Base-by-base conservation (phyloP, 148 eudicot genomes). In the Heliosperma pusillum region DNA sequence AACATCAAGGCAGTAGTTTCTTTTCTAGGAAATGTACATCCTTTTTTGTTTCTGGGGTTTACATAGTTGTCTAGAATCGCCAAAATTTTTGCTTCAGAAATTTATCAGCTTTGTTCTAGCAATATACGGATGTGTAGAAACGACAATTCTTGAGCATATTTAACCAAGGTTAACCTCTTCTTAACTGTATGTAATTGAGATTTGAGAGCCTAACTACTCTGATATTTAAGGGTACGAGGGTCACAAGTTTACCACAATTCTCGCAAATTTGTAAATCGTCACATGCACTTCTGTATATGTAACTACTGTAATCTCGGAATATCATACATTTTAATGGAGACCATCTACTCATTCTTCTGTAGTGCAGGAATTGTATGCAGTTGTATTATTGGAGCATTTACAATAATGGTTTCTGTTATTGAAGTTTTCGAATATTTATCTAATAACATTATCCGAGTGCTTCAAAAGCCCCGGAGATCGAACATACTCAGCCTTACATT, bases 111-210 rank as follows among this genome's bases (percentile, higher is more conserved):
- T 66, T 60, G 40, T 69, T 59, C 63, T 21, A 13, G 22, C 33
- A 21, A n/a, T 70, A 33, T 45, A 77, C 74, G 71, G 68, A 47
- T 47, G 73, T 69, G 78, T 44, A 69, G 74, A 72, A 24, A 36
- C 25, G 29, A 71, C 60, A 25, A 24, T 33, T 36, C 6, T 17
- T 20, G 16, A 67, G 68, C 30, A 47, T 68, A 58, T 44, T 27
- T 44, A n/a, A 30, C 67, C 67, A 50, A 57, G 65, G 72, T 57
- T 27, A 8, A 7, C 36, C 55, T 42, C 56, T 65, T 56, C 59
- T 63, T 36, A 33, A 45, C 27, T 20, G 74, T 47, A 40, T 26
- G 26, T 21, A 24, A 26, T 22, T 24, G 68, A 70, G 63, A 22
- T n/a, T n/a, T 36, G 42, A 26, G 70, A 52, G 30, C 71, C 69